Conservation (phyloP, 2,329 filamentous ascomycete genomes). For the Cladosporium sp. region DNA sequence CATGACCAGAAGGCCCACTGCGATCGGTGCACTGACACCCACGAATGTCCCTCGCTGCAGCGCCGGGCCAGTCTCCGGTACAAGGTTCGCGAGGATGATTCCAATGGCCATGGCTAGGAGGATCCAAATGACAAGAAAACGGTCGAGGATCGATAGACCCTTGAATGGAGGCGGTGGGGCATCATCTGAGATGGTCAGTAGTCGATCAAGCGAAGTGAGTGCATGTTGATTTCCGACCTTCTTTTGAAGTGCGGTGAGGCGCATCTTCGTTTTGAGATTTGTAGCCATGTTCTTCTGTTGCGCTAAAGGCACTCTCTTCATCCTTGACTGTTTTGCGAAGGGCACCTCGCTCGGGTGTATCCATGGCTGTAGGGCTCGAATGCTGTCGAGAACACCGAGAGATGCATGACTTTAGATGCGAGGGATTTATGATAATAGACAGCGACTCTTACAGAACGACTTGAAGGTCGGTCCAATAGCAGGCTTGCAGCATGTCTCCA, state of each 20-base stretch:
- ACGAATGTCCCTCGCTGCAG: conserved; percentile 68
- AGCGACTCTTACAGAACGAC: too few relatives aligned
- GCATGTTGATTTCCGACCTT: background rate
- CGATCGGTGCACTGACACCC: conserved; percentile 63
- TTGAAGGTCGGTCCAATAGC: background rate
- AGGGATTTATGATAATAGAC: too few relatives aligned
- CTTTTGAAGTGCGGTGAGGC: background rate
- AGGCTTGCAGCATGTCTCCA: background rate
- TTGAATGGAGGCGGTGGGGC: conserved; percentile 26
- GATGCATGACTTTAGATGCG: too few relatives aligned
- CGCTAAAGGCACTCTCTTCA: background rate
- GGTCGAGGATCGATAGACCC: conserved; percentile 40
- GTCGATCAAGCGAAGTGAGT: too few relatives aligned
- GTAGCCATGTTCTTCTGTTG: background rate
- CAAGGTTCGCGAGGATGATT: conserved; percentile 70
- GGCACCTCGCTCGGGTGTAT: conserved; percentile 2
- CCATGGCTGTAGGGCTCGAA: background rate
- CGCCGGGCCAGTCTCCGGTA: conserved; percentile 53
- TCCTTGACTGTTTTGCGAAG: conserved; percentile 1
- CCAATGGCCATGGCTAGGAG: conserved; percentile 71
- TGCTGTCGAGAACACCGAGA: too few relatives aligned
- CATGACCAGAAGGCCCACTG: conserved; percentile 77
- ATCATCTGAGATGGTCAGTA: too few relatives aligned
- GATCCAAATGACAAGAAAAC: conserved; percentile 55
- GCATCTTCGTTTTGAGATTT: background rate